Percentiles rank a stretch among this genome's conserved stretches.
Evolutionary conservation across 2,329 filamentous ascomycete species (phyloP).

Genomic region (Fusarium secorum): DNA sequence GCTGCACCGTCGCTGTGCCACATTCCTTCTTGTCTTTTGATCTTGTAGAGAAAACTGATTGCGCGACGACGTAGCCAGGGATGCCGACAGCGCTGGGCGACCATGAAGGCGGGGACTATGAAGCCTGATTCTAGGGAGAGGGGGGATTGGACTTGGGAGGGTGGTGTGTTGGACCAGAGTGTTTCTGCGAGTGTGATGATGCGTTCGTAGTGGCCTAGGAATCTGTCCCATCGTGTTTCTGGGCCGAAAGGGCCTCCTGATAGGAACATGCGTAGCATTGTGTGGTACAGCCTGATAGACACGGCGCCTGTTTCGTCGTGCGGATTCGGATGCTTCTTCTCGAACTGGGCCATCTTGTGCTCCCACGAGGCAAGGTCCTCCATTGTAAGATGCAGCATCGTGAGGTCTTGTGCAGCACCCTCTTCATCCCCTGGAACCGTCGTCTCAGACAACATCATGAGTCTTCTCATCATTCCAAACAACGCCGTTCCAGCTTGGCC

Average conservation of each 20-base stretch:
- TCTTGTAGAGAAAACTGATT: constrained; percentile 33
- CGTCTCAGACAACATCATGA: constrained; percentile 33
- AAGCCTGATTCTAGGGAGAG: constrained; percentile 47
- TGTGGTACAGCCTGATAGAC: constrained; percentile 44
- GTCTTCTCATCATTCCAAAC: constrained; percentile 31
- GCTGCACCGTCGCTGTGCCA: constrained; percentile 46
- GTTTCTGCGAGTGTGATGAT: constrained; percentile 33
- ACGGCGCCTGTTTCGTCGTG: constrained; percentile 27
- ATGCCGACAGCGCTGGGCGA: constrained; percentile 43
- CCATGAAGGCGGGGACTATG: constrained; percentile 43
- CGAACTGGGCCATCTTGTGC: constrained; percentile 36
- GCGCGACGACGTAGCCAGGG: constrained; percentile 41
- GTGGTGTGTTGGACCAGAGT: constrained; percentile 23
- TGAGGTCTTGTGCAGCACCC: background rate
- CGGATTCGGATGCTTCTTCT: constrained; percentile 5
- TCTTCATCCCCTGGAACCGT: background rate
- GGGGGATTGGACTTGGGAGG: constrained; percentile 23
- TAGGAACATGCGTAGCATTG: constrained; percentile 32
- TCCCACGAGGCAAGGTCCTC: constrained; percentile 35
- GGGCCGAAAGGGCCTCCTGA: constrained; percentile 31
- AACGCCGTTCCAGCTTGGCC: constrained; percentile 35
- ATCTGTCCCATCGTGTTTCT: constrained; percentile 43
- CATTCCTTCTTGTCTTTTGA: constrained; percentile 46
- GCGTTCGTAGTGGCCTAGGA: constrained; percentile 43
- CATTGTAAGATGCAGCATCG: background rate